Percentiles rank a stretch among this genome's conserved stretches.
Conservation (phyloP, 768 basidiomycete species). For the Macrolepiota albuminosa region DNA sequence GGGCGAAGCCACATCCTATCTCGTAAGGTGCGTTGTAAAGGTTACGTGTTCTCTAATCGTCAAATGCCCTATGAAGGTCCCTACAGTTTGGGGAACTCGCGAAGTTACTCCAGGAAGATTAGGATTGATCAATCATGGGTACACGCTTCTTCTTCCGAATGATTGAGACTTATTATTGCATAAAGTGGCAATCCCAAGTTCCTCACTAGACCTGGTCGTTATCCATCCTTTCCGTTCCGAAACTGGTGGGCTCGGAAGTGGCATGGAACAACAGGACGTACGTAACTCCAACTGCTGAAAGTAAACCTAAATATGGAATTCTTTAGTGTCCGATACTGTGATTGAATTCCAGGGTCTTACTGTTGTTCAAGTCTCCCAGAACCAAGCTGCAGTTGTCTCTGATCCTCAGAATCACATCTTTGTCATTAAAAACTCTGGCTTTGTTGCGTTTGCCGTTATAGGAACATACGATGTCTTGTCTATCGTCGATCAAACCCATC, state of each 20-base stretch:
- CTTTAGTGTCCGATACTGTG: conserved; percentile 72
- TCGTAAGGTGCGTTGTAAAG: conserved; percentile 40
- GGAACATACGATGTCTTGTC: conserved; percentile 78
- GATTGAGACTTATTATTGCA: neutral
- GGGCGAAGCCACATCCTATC: conserved; percentile 56
- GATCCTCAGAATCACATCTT: conserved; percentile 79
- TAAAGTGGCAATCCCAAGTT: conserved; percentile 70
- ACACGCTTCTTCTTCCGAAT: conserved; percentile 14
- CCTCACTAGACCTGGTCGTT: conserved; percentile 69
- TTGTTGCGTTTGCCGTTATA: conserved; percentile 72
- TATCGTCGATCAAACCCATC: conserved; percentile 81
- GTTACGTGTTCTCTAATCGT: neutral
- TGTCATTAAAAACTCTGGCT: conserved; percentile 74
- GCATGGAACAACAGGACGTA: conserved; percentile 64
- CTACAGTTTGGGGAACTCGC: conserved; percentile 64
- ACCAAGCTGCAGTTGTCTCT: conserved; percentile 71
- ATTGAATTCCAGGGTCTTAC: conserved; percentile 78
- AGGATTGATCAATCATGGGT: conserved; percentile 74
- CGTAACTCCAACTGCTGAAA: conserved; percentile 20
- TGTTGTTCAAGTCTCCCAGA: conserved; percentile 85
- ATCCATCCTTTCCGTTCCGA: conserved; percentile 68
- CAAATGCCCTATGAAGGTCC: conserved; percentile 28
- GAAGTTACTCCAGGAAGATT: conserved; percentile 70
- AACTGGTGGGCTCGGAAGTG: conserved; percentile 87
- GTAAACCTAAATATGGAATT: neutral